Base-by-base conservation (phyloP, 2,329 filamentous ascomycete genomes). In the Apiospora saccharicola region DNA sequence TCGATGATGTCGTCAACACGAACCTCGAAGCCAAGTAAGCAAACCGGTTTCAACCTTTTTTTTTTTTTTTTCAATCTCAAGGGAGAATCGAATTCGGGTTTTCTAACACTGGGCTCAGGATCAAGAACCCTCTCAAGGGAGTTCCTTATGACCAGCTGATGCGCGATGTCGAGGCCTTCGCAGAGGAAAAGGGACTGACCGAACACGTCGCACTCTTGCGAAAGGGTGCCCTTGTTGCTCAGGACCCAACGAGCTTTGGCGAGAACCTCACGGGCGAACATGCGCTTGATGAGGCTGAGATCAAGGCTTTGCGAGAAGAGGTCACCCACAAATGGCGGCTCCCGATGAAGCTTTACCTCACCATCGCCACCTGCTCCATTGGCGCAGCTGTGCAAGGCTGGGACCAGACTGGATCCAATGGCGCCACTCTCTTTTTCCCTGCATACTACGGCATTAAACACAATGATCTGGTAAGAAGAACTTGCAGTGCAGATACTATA, bases 161-260 rank as follows among this genome's bases (percentile, higher is more conserved):
- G 81, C 79, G 80, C 46, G 86, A 91, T 76, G 90, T 81, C 51
- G 79, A 90, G 70, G 83, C 84, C n/a, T 94, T 93, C 77, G 91
- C 90, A 51, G 83, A 84, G 19, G 82, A 87, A 57, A 88, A 92
- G 75, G 86, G 86, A 34, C 85, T 95, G 37, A 81, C 83, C 2
- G 88, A 92, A 71, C 86, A 92, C 75, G 82, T 90, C 3, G 82
- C 84, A 4, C 78, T 92, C 22, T 85, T 95, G 70, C 85, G 88
- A 70, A 92, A 91, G 77, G 93, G 92, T 46, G 94, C 93, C 4
- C 85, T 96, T 14, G 88, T 95, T 24, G 93, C 93, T 3, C 92
- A 94, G 79, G 90, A 92, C 75, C 92, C 92, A 0, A 83, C 84
- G 12, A 85, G 86, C 43, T 93, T 84, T 41, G 72, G 88, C 79